These are phyloP conservation scores for Quercus dentata DNA, from an alignment of 306 rosid genomes.

Conservation along the genomic window DNA sequence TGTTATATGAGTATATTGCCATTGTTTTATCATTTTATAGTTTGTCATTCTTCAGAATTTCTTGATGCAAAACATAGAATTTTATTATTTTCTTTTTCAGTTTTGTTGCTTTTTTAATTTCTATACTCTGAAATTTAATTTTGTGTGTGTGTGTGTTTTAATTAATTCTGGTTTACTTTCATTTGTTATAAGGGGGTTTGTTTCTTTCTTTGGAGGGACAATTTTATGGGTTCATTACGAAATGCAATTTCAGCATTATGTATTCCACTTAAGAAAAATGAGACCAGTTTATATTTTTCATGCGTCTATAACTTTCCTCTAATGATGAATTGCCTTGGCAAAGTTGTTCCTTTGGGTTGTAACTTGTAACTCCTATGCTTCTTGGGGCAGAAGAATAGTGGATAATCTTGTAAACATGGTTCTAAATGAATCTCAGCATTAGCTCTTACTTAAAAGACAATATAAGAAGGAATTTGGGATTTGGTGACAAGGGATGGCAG, in stretches of 20 bases:
- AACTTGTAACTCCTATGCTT: neutral
- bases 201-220: neutral
- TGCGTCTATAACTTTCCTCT: neutral
- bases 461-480: neutral
- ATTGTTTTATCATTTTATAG: neutral
- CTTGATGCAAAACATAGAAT: neutral
- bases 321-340: constrained; percentile 2
- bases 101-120: neutral
- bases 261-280: neutral
- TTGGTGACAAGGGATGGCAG: neutral
- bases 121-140: neutral
- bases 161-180: neutral
- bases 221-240: neutral
- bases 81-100: neutral
- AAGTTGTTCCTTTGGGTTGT: neutral
- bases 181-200: neutral
- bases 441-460: neutral
- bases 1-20: neutral
- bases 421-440: neutral
- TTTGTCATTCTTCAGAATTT: neutral
- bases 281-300: neutral
- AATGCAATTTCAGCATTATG: neutral
- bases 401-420: neutral
- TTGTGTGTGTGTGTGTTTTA: neutral
- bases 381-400: neutral